These are phyloP conservation scores for Coix lacrymajobi DNA, from an alignment of 176 grass and related monocot species.

Conservation along the genomic window DNA sequence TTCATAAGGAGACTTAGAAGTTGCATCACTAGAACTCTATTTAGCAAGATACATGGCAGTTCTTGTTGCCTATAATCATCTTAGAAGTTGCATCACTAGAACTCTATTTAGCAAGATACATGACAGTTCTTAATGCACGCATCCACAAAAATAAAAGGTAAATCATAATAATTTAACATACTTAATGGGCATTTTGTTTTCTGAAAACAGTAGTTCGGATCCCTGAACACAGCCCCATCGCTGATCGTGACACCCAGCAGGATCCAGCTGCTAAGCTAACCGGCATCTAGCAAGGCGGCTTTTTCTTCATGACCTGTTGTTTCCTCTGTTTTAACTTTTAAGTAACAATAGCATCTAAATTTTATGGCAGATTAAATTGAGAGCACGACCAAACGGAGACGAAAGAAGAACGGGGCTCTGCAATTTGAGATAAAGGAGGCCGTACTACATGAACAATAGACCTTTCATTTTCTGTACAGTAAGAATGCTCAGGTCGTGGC, in stretches of 20 bases:
- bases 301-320: not conserved
- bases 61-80: no score
- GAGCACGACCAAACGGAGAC: not conserved
- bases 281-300: not conserved
- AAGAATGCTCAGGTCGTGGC: constrained; percentile 45
- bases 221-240: not conserved
- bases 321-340: not conserved
- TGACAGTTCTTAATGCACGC: not conserved
- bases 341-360: not conserved
- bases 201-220: not conserved
- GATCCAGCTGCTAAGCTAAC: not conserved
- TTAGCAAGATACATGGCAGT: not conserved
- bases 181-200: not conserved
- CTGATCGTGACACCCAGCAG: not conserved
- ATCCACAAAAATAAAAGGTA: constrained; percentile 22
- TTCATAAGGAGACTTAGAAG: constrained; percentile 27
- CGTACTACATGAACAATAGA: constrained; percentile 14
- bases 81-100: constrained; percentile 19
- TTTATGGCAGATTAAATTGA: not conserved
- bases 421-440: not conserved
- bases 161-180: not conserved
- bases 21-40: constrained; percentile 18
- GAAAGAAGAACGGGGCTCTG: not conserved
- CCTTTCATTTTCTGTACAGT: constrained; percentile 42
- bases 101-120: constrained; percentile 10